phyloP scores from a whole-genome alignment of 495 filamentous ascomycete species.

The Xylaria venustula region DNA sequence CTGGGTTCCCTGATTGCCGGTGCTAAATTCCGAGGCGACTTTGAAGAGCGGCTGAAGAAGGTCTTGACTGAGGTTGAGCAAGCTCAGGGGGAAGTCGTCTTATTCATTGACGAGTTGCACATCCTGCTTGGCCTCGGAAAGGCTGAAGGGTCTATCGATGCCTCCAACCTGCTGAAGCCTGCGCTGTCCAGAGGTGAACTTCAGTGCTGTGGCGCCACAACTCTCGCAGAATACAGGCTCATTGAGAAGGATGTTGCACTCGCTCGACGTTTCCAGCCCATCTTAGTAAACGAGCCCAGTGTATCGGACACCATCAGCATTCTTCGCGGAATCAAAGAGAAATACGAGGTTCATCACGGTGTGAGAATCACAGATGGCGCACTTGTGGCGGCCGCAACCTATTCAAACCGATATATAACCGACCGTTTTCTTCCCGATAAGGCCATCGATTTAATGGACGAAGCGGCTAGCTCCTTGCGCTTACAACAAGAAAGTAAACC shows the following conservation, averaged over 20 bases:
- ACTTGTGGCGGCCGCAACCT: slow-evolving; percentile 85
- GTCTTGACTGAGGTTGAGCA: slow-evolving; percentile 90
- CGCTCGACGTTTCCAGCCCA: slow-evolving; percentile 90
- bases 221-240: slow-evolving; percentile 81
- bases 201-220: slow-evolving; percentile 94
- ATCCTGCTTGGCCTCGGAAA: slow-evolving; percentile 90
- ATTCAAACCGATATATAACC: slow-evolving; percentile 94
- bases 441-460: slow-evolving; percentile 94
- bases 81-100: slow-evolving; percentile 81
- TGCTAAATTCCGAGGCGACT: slow-evolving; percentile 93
- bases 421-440: slow-evolving; percentile 96
- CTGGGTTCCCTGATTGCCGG: slow-evolving; percentile 91
- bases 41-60: slow-evolving; percentile 89
- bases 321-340: slow-evolving; percentile 91
- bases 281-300: slow-evolving; percentile 81
- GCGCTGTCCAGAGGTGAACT: slow-evolving; percentile 87
- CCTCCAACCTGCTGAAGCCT: slow-evolving; percentile 94
- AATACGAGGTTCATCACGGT: slow-evolving; percentile 94
- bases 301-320: slow-evolving; percentile 95
- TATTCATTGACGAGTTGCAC: slow-evolving; percentile 96
- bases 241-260: slow-evolving; percentile 97
- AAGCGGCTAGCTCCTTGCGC: slow-evolving; percentile 85
- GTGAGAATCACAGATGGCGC: slow-evolving; percentile 92
- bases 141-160: slow-evolving; percentile 93
- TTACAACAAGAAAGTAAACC: slow-evolving; percentile 97